A percentile compares a stretch with the other conserved stretches of the same genome.
Conservation (phyloP, 768 basidiomycete species). For the Rhizopogon sp. region DNA sequence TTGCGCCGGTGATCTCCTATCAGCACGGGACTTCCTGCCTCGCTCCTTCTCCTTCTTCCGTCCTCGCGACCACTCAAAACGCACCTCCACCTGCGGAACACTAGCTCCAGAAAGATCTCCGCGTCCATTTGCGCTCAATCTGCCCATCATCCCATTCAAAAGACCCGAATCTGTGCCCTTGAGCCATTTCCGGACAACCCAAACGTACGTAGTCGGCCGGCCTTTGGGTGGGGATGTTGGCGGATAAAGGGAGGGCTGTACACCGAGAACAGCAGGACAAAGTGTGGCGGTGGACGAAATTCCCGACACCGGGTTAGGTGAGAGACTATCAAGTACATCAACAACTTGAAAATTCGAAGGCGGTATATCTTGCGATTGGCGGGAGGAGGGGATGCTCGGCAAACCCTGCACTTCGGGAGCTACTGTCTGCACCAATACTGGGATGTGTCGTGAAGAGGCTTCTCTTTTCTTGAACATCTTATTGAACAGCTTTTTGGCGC, state of each 20-base stretch:
- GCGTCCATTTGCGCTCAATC: constrained; percentile 26
- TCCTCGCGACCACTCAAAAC: constrained; percentile 72
- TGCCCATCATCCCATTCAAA: constrained; percentile 40
- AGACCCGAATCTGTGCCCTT: constrained; percentile 49
- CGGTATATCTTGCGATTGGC: constrained; percentile 14
- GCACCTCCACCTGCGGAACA: constrained; percentile 50
- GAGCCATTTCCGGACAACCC: constrained; percentile 73
- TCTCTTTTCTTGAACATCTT: constrained; percentile 65
- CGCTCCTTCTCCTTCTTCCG: constrained; percentile 17
- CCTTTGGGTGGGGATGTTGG: constrained; percentile 32
- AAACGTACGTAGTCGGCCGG: constrained; percentile 55
- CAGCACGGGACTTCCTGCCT: constrained; percentile 14
- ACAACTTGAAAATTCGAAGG: constrained; percentile 1
- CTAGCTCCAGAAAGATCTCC: constrained; percentile 14
- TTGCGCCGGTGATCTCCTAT: constrained; percentile 8
- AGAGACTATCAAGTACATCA: constrained; percentile 12
- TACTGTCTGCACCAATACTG: constrained; percentile 22
- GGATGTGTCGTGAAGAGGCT: constrained; percentile 9
- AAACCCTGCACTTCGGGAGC: constrained; percentile 14
- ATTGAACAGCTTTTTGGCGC: constrained; percentile 59
- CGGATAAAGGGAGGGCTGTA: constrained; percentile 61
- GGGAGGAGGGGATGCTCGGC: not conserved
- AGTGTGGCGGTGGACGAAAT: constrained; percentile 14
- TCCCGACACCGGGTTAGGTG: constrained; percentile 9
- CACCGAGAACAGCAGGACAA: constrained; percentile 54